A percentile compares a stretch with the other conserved stretches of the same genome.
Conservation (phyloP, 352 stramenopile genomes). For the Aphanomyces astaci region DNA sequence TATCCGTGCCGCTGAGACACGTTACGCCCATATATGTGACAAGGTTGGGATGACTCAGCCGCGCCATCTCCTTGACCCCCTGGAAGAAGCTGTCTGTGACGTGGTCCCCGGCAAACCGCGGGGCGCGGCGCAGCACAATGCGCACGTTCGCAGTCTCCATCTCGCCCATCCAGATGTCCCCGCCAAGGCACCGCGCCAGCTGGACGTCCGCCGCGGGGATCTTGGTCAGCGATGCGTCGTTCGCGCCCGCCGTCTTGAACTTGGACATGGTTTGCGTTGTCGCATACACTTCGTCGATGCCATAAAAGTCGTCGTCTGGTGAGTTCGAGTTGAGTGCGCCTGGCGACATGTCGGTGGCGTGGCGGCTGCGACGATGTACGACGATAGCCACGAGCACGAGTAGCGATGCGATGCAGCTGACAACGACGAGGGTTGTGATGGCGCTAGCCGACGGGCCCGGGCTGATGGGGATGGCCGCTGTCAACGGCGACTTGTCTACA, state of each 20-base stretch:
- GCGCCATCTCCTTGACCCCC: constrained; percentile 29
- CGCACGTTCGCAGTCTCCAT: constrained; percentile 4
- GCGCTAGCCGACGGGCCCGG: neutral
- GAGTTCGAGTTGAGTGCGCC: constrained; percentile 11
- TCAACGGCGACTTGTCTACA: too few relatives aligned
- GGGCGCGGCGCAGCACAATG: constrained; percentile 1
- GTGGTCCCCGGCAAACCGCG: constrained; percentile 18
- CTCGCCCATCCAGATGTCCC: constrained; percentile 20
- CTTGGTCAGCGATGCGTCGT: constrained; percentile 15
- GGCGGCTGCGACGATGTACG: constrained; percentile 16
- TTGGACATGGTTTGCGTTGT: constrained; percentile 21
- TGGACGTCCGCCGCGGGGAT: neutral
- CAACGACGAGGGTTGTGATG: constrained; percentile 13
- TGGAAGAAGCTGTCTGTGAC: constrained; percentile 23
- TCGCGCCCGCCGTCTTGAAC: constrained; percentile 17
- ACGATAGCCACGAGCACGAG: constrained; percentile 10
- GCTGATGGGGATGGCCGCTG: neutral
- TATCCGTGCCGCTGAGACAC: constrained; percentile 69
- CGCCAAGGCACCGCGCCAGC: constrained; percentile 9
- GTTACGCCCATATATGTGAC: constrained; percentile 56
- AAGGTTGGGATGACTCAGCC: constrained; percentile 55
- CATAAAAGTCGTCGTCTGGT: constrained; percentile 17
- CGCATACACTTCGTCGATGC: constrained; percentile 14
- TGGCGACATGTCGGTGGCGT: neutral
- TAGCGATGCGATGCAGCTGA: constrained; percentile 6